Evolutionary conservation across 257 asterid genomes (phyloP), one percentile per base, ranked within the genome.

Genomic region (Rauvolfia tetraphylla): DNA sequence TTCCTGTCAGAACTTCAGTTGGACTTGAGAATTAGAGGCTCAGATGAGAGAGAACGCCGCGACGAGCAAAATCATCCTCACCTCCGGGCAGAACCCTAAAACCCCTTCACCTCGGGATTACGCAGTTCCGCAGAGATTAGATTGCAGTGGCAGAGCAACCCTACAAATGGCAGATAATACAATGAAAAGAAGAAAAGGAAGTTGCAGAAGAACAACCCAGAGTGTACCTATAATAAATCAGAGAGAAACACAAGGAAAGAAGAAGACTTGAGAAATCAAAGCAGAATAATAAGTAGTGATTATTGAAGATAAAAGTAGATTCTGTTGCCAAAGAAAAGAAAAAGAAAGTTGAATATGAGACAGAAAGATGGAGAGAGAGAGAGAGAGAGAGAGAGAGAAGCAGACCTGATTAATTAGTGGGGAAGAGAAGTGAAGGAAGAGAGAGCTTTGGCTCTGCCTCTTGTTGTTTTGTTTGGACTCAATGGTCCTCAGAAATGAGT

Each of bases 381-480:
- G 42, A 46, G 27, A 33, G 44, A 65, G 13, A 65, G 17, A 38
- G 42, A 31, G 33, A 34, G 42, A 27, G 63, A 71, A 62, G 33
- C 49, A 72, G 76, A 71, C 76, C 65, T 72, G 76, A 51, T 51
- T 27, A 71, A 51, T 72, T 51, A 72, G 76, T 72, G 75, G 48
- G 48, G 58, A 27, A 72, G 76, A n/a, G 66, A 48, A 71, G 48
- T 63, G 71, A 67, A 23, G 27, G 59, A 34, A 71, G 75, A 71
- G 42, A 72, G 66, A 31, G 23, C 3, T 13, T 31, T 31, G 68
- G 62, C 62, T 56, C 38, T 61, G 51, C 51, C 51, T 36, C 31
- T 51, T 22, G n/a, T 72, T 48, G 76, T 72, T 51, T 72, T 49
- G 76, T 72, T 72, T 72, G 76, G 76, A 72, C 76, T 72, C 65